Evolutionary conservation across 768 basidiomycete genomes (phyloP).

Genomic region (Pleurotus tuber-regium): DNA sequence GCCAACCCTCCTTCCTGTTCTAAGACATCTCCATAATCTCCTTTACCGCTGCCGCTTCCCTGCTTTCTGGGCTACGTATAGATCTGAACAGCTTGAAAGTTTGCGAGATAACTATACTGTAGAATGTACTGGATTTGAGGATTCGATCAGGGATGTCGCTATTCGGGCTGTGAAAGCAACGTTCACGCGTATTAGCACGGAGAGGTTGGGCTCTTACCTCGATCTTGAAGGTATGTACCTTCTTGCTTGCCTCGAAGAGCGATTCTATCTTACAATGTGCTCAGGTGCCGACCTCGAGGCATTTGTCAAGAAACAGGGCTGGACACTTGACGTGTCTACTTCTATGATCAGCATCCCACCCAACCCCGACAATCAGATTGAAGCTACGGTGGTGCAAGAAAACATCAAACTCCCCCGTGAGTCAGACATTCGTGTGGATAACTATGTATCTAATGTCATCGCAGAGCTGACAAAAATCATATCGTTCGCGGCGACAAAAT

Average conservation of each 20-base stretch:
- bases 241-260: neutral
- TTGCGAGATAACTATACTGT: conserved; percentile 85
- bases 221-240: conserved; percentile 53
- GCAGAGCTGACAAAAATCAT: conserved; percentile 77
- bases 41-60: conserved; percentile 86
- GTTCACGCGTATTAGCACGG: conserved; percentile 69
- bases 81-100: conserved; percentile 64
- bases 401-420: conserved; percentile 77
- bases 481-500: conserved; percentile 59
- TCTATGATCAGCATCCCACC: conserved; percentile 68
- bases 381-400: conserved; percentile 83
- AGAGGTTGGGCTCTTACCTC: conserved; percentile 70
- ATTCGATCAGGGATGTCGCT: conserved; percentile 75
- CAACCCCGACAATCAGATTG: conserved; percentile 87
- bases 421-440: no score
- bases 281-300: conserved; percentile 55
- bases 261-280: neutral
- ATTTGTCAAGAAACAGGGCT: conserved; percentile 65
- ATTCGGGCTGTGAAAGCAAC: conserved; percentile 76
- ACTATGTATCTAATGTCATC: no score
- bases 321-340: conserved; percentile 53
- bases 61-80: conserved; percentile 78
- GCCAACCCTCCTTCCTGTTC: conserved; percentile 62
- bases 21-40: conserved; percentile 65
- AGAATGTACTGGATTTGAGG: conserved; percentile 80